phyloP scores from a whole-genome alignment of 345 rosid species.

The Hirschfeldia incana region DNA sequence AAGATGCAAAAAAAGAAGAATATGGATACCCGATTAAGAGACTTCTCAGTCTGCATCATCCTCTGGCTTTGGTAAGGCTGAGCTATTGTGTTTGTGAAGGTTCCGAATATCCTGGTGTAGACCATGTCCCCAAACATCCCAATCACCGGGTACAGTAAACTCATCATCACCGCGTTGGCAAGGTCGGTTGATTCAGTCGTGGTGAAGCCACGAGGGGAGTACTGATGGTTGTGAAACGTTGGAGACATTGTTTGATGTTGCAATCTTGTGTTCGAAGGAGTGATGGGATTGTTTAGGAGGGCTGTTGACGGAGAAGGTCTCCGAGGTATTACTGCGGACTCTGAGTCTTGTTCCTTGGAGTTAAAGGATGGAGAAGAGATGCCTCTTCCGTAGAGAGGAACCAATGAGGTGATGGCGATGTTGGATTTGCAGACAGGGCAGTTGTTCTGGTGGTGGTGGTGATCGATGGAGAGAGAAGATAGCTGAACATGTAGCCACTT shows the following conservation, averaged over 20 bases:
- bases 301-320: slow-evolving; percentile 51
- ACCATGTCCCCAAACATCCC: slow-evolving; percentile 70
- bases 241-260: slow-evolving; percentile 33
- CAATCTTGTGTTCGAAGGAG: slow-evolving; percentile 15
- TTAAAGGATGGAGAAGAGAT: slow-evolving; percentile 28
- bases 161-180: slow-evolving; percentile 47
- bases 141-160: slow-evolving; percentile 49
- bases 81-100: slow-evolving; percentile 52
- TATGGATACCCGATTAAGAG: slow-evolving; percentile 70
- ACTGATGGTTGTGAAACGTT: slow-evolving; percentile 27
- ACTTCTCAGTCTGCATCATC: slow-evolving; percentile 62
- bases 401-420: slow-evolving; percentile 62
- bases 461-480: slow-evolving; percentile 45
- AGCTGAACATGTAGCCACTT: slow-evolving; percentile 40
- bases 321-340: slow-evolving; percentile 50
- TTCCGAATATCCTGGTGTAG: slow-evolving; percentile 50
- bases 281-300: neutral
- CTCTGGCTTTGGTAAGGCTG: slow-evolving; percentile 57
- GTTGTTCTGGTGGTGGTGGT: slow-evolving; percentile 39
- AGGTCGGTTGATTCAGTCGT: slow-evolving; percentile 44
- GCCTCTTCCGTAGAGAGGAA: slow-evolving; percentile 90
- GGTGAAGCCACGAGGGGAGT: slow-evolving; percentile 44
- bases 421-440: slow-evolving; percentile 90
- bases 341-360: slow-evolving; percentile 29
- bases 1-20: slow-evolving; percentile 78